Conservation (phyloP, 2,329 filamentous ascomycete genomes). For the Pseudopyrenochaeta lycopersici region DNA sequence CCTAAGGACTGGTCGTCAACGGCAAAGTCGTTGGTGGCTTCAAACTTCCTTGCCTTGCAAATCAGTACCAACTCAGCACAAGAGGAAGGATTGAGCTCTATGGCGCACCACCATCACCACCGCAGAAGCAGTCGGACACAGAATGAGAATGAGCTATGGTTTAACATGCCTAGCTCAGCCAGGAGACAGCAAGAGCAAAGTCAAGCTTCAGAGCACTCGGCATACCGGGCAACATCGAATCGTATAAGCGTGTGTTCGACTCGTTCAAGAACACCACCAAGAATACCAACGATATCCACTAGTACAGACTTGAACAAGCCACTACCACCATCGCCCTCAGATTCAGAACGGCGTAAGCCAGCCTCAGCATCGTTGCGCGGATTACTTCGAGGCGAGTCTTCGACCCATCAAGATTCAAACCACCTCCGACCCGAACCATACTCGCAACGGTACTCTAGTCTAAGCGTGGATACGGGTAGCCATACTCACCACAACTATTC, state of each 20-base stretch:
- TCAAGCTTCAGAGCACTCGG: conserved; percentile 28
- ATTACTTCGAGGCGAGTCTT: conserved; percentile 36
- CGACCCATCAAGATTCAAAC: conserved; percentile 27
- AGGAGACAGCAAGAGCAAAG: conserved; percentile 18
- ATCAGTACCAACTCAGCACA: conserved; percentile 16
- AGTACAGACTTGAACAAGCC: conserved; percentile 39
- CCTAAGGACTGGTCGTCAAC: conserved; percentile 30
- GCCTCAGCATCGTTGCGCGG: conserved; percentile 35
- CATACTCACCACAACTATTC: conserved; percentile 33
- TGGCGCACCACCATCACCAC: conserved; percentile 29
- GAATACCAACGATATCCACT: conserved; percentile 30
- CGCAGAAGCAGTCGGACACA: conserved; percentile 22
- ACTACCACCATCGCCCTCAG: conserved; percentile 37
- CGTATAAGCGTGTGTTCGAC: conserved; percentile 26
- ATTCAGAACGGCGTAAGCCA: conserved; percentile 31
- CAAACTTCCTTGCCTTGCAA: conserved; percentile 26
- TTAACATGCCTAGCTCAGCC: conserved; percentile 33
- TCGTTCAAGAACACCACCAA: conserved; percentile 16
- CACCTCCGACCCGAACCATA: conserved; percentile 35
- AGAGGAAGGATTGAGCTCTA: conserved; percentile 18
- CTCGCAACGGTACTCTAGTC: conserved; percentile 27
- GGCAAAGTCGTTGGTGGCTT: conserved; percentile 24
- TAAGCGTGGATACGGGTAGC: conserved; percentile 32
- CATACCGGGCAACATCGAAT: conserved; percentile 39
- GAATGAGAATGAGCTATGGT: conserved; percentile 42